Percentiles rank a stretch among this genome's conserved stretches.
Evolutionary conservation across 768 basidiomycete species (phyloP).

Genomic region (Tulasnella sp.): DNA sequence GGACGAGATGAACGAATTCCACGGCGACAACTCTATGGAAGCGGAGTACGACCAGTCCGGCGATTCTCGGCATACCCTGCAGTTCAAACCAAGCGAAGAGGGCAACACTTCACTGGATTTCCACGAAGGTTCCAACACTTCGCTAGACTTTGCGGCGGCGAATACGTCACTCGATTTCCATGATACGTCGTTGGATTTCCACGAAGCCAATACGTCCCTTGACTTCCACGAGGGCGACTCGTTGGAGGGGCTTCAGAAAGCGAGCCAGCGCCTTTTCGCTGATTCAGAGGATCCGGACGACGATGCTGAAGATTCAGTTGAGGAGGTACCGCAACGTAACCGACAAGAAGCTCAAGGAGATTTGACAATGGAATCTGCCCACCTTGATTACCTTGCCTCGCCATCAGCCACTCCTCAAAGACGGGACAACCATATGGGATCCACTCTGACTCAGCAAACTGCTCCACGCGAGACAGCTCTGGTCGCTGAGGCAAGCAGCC

Average conservation of each 20-base stretch:
- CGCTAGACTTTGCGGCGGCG: background rate
- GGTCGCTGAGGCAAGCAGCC: background rate
- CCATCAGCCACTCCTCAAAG: background rate
- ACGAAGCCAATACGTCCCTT: slow-evolving; percentile 42
- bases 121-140: slow-evolving; percentile 1
- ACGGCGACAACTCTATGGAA: slow-evolving; percentile 3
- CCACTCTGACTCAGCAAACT: background rate
- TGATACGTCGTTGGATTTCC: slow-evolving; percentile 13
- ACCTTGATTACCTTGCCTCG: background rate
- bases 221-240: slow-evolving; percentile 32
- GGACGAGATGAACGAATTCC: slow-evolving; percentile 29
- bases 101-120: slow-evolving; percentile 43
- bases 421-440: background rate
- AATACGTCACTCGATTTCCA: slow-evolving; percentile 5
- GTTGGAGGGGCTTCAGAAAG: slow-evolving; percentile 23
- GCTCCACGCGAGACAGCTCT: background rate
- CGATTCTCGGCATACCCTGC: slow-evolving; percentile 11
- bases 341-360: background rate
- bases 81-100: background rate
- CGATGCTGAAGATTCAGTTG: background rate
- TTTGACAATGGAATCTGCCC: background rate
- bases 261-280: slow-evolving; percentile 34
- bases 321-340: background rate
- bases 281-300: slow-evolving; percentile 30
- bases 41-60: background rate